phyloP scores from a whole-genome alignment of 768 basidiomycete genomes.

The Mycena vulgaris region DNA sequence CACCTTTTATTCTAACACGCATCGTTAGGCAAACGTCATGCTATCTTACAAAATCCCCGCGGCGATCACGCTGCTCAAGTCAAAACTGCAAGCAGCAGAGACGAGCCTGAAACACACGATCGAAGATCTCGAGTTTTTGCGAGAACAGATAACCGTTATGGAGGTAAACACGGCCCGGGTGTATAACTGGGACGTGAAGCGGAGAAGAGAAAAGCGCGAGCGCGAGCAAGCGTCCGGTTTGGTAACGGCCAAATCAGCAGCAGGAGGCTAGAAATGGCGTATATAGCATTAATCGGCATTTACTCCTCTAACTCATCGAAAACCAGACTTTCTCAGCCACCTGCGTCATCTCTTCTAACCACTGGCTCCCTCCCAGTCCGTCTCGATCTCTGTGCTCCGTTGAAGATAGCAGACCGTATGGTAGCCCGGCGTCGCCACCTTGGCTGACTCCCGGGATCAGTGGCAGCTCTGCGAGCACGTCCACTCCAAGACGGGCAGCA shows the following conservation, averaged over 20 bases:
- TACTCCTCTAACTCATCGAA: slow-evolving; percentile 12
- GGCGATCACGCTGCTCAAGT: slow-evolving; percentile 79
- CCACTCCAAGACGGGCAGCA: slow-evolving; percentile 69
- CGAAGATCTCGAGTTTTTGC: slow-evolving; percentile 93
- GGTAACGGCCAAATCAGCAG: slow-evolving; percentile 4
- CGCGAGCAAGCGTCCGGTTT: slow-evolving; percentile 49
- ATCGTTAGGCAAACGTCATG: slow-evolving; percentile 95
- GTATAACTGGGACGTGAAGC: slow-evolving; percentile 96
- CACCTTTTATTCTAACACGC: neutral
- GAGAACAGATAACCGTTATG: slow-evolving; percentile 97
- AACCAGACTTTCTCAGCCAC: slow-evolving; percentile 41
- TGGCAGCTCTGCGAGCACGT: slow-evolving; percentile 86
- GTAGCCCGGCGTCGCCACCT: slow-evolving; percentile 79
- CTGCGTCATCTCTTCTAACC: slow-evolving; percentile 44
- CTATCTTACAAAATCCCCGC: slow-evolving; percentile 89
- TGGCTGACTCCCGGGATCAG: slow-evolving; percentile 83
- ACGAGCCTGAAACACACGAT: slow-evolving; percentile 74
- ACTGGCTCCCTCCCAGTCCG: slow-evolving; percentile 43
- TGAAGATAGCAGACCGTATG: slow-evolving; percentile 55
- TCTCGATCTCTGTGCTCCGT: slow-evolving; percentile 27
- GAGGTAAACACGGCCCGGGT: slow-evolving; percentile 97
- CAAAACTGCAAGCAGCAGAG: slow-evolving; percentile 84
- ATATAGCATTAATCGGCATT: too few species aligned
- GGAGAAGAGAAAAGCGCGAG: slow-evolving; percentile 73
- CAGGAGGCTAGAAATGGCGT: slow-evolving; percentile 27